Conservation (phyloP, 306 rosid species). For the Trifolium subterraneum region DNA sequence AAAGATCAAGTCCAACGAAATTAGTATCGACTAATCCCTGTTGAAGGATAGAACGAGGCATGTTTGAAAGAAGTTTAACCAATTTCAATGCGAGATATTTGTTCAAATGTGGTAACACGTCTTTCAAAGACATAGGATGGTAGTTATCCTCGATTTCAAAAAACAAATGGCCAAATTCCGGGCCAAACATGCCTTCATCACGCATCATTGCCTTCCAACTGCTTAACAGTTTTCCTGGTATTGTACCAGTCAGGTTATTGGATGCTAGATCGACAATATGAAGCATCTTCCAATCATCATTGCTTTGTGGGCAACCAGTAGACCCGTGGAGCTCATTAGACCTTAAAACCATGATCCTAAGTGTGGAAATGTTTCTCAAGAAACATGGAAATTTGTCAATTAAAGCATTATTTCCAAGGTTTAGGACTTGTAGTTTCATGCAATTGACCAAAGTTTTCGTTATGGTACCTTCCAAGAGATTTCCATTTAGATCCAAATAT, state of each 20-base stretch:
- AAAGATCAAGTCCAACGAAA: neutral
- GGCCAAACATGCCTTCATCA: neutral
- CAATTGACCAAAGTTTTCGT: conserved; percentile 26
- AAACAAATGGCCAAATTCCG: conserved; percentile 15
- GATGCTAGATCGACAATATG: conserved; percentile 40
- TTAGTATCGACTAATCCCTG: neutral
- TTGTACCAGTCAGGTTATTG: conserved; percentile 41
- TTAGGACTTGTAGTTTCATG: conserved; percentile 6
- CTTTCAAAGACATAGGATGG: neutral
- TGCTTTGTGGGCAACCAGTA: conserved; percentile 23
- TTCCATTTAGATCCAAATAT: conserved; percentile 41
- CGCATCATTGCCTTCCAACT: conserved; percentile 41
- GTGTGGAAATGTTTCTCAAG: neutral
- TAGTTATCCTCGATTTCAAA: neutral
- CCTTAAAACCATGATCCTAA: neutral
- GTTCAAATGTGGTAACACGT: neutral
- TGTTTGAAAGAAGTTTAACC: neutral
- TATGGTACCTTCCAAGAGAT: conserved; percentile 35
- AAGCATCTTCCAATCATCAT: conserved; percentile 18
- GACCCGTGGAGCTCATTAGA: neutral
- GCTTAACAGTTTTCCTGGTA: neutral
- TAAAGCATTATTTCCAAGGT: conserved; percentile 19
- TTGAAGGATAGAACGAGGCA: neutral
- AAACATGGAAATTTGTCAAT: conserved; percentile 27
- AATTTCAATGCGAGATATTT: neutral